Evolutionary conservation across 1,284 basidiomycete genomes (phyloP), one percentile per base, ranked within the genome.

Genomic region (Rhizopogon hawkerae): DNA sequence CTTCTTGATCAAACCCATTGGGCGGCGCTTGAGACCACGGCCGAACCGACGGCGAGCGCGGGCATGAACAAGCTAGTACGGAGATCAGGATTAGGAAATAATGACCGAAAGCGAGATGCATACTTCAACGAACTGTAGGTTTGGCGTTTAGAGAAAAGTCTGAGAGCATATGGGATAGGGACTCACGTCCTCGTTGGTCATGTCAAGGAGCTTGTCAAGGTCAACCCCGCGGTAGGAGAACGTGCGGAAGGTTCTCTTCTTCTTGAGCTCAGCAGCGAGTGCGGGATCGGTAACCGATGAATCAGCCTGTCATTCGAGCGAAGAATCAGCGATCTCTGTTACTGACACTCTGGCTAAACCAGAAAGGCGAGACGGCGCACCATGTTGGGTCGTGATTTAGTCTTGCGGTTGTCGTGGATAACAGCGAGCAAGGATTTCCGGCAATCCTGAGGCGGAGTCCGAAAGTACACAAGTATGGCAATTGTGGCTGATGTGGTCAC

Each of bases 1-100:
- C 76, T 98, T 98, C 83, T 98, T 98, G 73, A 99, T 98, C 64
- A 99, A 84, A 60, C 92, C 92, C 88, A 98, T 89, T 47, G 96
- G 95, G 72, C 88, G 87, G 76, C 94, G 90, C 81, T 98, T 98
- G 62, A 99, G 85, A 64, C 96, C 96, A 62, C 96, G 91, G 74
- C 93, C 89, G 87, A 99, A 98, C 73, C 94, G 91, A 72, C 96
- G 85, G 66, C 96, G 92, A 52, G 95, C 96, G 71, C 96, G 94
- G 59, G 95, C 92, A 72, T 98, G 95, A 60, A 99, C 95, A 70
- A 99, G 83, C 85, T 94, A 70, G 0, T 13, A 6, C n/a, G 5
- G 70, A 66, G 74, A 37, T 46, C 36, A 33, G 44, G 21, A 13
- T 46, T 50, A 37, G 35, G 37, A 51, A 24, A 35, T 14, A 46